phyloP scores from a whole-genome alignment of 192 early-diverging fungal genomes.

The Backusella morwellensis region DNA sequence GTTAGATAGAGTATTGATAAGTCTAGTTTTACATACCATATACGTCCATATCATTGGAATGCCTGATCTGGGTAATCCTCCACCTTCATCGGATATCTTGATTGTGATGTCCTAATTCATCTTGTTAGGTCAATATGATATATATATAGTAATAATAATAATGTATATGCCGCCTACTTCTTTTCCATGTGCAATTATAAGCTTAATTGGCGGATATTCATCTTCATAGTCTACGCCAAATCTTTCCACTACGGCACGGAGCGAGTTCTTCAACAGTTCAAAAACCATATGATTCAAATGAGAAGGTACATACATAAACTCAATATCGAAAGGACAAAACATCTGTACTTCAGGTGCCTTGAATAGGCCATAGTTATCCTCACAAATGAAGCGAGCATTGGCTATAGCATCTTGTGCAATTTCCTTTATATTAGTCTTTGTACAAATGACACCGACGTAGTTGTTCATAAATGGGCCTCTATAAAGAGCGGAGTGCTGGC shows the following conservation, averaged over 20 bases:
- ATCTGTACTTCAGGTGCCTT: constrained; percentile 76
- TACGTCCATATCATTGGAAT: constrained; percentile 94
- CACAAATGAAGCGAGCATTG: constrained; percentile 86
- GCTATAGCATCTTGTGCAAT: constrained; percentile 87
- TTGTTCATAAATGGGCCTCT: constrained; percentile 57
- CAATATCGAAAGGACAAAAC: constrained; percentile 68
- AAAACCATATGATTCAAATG: constrained; percentile 98
- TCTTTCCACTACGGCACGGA: constrained; percentile 91
- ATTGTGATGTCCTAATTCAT: constrained; percentile 84
- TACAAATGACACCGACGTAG: constrained; percentile 94
- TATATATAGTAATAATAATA: no score
- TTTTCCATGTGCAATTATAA: constrained; percentile 85
- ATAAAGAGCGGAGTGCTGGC: constrained; percentile 76
- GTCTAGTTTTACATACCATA: constrained; percentile 47
- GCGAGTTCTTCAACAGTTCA: constrained; percentile 95
- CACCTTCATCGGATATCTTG: constrained; percentile 94
- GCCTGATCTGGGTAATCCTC: constrained; percentile 85
- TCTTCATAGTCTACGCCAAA: constrained; percentile 77
- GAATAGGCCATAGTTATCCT: constrained; percentile 85
- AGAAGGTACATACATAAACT: constrained; percentile 96
- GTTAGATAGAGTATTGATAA: neutral
- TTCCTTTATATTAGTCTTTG: constrained; percentile 75
- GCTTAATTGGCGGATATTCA: constrained; percentile 86
- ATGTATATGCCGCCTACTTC: constrained; percentile 42
- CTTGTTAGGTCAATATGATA: no score